Evolutionary conservation across 140 eudicot genomes (phyloP).

Genomic region (Cichorium intybus): DNA sequence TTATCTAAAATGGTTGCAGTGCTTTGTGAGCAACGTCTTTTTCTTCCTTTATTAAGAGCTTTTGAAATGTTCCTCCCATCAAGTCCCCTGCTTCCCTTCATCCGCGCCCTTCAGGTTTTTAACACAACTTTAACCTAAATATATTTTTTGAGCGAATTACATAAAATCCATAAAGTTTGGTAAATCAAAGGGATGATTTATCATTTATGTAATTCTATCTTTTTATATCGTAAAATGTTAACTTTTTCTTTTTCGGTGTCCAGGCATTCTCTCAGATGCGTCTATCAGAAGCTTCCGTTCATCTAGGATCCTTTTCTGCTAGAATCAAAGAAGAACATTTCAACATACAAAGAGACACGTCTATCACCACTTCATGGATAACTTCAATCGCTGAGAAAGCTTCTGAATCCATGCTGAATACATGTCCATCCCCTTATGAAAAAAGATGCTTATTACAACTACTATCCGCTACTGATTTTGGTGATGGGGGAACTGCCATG

Average conservation of each 20-base stretch:
- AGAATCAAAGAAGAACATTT: slow-evolving; percentile 82
- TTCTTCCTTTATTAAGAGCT: slow-evolving; percentile 89
- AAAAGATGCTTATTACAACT: slow-evolving; percentile 83
- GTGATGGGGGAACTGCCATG: slow-evolving; percentile 84
- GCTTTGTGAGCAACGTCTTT: slow-evolving; percentile 81
- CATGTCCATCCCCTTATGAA: slow-evolving; percentile 95
- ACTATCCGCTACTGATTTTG: slow-evolving; percentile 80
- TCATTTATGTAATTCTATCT: too few species aligned
- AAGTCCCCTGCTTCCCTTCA: slow-evolving; percentile 81
- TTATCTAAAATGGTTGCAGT: slow-evolving; percentile 83
- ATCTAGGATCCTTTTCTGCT: slow-evolving; percentile 79
- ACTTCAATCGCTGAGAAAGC: slow-evolving; percentile 78
- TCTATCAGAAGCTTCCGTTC: slow-evolving; percentile 85
- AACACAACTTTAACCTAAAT: slow-evolving; percentile 4
- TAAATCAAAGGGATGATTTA: too few species aligned
- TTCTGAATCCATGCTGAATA: slow-evolving; percentile 79
- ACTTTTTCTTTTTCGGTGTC: slow-evolving; percentile 4
- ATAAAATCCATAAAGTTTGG: too few species aligned
- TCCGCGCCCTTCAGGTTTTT: slow-evolving; percentile 98
- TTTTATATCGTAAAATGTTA: neutral
- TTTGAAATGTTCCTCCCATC: slow-evolving; percentile 96
- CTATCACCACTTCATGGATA: slow-evolving; percentile 58
- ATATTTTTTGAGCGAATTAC: too few species aligned
- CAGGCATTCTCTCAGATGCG: slow-evolving; percentile 99
- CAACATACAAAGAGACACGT: slow-evolving; percentile 47